Evolutionary conservation across 108 stramenopile species (phyloP).

Genomic region (Nitzschia palea): DNA sequence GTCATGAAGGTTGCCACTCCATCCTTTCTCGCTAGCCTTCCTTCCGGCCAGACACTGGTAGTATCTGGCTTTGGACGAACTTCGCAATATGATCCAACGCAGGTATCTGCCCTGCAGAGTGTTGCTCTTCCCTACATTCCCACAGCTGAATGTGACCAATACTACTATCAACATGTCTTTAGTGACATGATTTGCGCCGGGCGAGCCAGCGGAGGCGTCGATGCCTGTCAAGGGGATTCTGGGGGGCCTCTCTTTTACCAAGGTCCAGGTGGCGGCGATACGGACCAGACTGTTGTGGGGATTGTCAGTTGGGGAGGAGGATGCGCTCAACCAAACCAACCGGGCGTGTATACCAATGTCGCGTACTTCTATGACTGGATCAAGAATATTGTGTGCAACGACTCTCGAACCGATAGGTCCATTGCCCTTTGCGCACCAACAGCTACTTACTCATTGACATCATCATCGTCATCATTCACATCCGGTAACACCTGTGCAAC

Average conservation of each 20-base stretch:
- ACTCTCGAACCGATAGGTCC: constrained; percentile 1
- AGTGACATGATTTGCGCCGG: constrained; percentile 50
- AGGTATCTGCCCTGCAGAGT: constrained; percentile 3
- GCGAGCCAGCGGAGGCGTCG: constrained; percentile 23
- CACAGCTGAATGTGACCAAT: neutral
- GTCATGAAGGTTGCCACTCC: constrained; percentile 28
- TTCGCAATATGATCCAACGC: neutral
- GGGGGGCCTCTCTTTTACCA: constrained; percentile 48
- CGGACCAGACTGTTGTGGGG: constrained; percentile 23
- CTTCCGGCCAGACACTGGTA: neutral
- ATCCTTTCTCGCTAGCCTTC: neutral
- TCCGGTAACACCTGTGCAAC: neutral
- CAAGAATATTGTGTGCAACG: constrained; percentile 15
- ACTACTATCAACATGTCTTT: constrained; percentile 12
- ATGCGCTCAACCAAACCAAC: constrained; percentile 32
- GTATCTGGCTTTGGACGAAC: constrained; percentile 29
- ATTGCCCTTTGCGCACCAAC: constrained; percentile 3
- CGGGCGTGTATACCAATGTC: constrained; percentile 39
- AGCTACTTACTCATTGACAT: neutral
- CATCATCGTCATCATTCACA: constrained; percentile 1
- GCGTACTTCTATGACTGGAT: constrained; percentile 19
- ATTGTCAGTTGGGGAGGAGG: constrained; percentile 50
- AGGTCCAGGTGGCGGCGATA: neutral
- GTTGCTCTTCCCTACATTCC: constrained; percentile 25
- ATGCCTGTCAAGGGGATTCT: constrained; percentile 55